Base-by-base conservation (phyloP, 139 green algal species). In the Chlorella ohadii region DNA sequence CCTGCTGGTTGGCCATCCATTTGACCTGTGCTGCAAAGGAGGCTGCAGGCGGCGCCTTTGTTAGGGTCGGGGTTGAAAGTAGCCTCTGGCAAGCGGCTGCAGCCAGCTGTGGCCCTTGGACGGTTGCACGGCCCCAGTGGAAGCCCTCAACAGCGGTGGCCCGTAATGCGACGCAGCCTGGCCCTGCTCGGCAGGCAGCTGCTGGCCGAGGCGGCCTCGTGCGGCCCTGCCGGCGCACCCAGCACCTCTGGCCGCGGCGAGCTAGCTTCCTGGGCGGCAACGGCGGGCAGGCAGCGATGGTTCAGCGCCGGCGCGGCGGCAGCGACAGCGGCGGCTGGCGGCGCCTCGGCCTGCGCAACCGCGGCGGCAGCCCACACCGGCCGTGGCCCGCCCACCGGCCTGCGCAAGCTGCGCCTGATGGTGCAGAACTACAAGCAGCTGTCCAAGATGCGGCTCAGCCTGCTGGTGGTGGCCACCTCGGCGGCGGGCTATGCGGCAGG, bases 391-490 rank as follows among this genome's bases (percentile, higher is more conserved):
- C 76, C 76, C 56, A 72, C 25, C 20, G 76, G 57, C 7, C 36
- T 72, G 59, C 78, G 78, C 28, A 44, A 44, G 28, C 61, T 83
- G 61, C 44, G 51, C 11, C 38, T 75, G 56, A 33, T 34, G 15
- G 27, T 74, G 38, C 81, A 87, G 1, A 84, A 97, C 79, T 95
- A 95, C 82, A 96, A 97, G 81, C 92, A 98, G 86, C 92, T 99
- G 5, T 93, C 89, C 51, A 99, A 99, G 89, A 87, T 92, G 72
- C 91, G 90, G 56, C 93, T 99, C 15, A 97, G 93, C 76, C 84
- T 90, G 1, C 89, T 99, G 47, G 97, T 99, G 41, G 94, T 97
- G 25, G 84, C 95, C 5, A 99, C 96, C 23, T 91, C 96, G 16
- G 86, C 89, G 17, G 93, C 91, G n/a, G 97, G 97, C 5, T 99